Conservation (phyloP, 176 grass and related monocot species). For the Eragrostis curvula region DNA sequence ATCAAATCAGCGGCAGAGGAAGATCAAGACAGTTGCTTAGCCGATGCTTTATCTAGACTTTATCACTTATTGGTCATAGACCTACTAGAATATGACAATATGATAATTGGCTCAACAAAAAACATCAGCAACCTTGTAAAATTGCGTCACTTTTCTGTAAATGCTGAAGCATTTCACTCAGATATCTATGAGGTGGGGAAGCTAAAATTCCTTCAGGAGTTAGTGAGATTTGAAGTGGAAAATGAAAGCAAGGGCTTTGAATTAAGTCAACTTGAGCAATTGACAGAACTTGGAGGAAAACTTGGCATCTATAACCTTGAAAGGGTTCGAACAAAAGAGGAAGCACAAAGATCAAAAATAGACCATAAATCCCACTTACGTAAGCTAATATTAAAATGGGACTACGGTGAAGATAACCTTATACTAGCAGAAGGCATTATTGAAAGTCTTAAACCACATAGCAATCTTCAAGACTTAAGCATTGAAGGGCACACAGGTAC, state of each 20-base stretch:
- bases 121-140: neutral
- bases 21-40: rapidly evolving
- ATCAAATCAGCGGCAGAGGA: rapidly evolving
- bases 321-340: neutral
- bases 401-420: too few relatives aligned
- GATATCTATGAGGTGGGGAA: neutral
- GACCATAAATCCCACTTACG: neutral
- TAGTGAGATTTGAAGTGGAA: neutral
- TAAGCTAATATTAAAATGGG: neutral
- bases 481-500: too few relatives aligned
- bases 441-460: too few relatives aligned
- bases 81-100: too few relatives aligned
- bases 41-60: neutral
- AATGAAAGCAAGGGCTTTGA: neutral
- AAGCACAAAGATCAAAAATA: neutral
- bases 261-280: neutral
- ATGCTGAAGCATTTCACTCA: neutral
- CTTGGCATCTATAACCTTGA: constrained; percentile 17
- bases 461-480: too few relatives aligned
- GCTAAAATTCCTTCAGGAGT: constrained; percentile 1
- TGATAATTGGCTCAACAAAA: neutral
- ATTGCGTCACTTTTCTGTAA: neutral
- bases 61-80: neutral
- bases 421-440: too few relatives aligned
- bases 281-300: neutral